A percentile compares a stretch with the other conserved stretches of the same genome.
Evolutionary conservation across 2,329 filamentous ascomycete species (phyloP).

Genomic region (Scopulariopsis brevicaulis): DNA sequence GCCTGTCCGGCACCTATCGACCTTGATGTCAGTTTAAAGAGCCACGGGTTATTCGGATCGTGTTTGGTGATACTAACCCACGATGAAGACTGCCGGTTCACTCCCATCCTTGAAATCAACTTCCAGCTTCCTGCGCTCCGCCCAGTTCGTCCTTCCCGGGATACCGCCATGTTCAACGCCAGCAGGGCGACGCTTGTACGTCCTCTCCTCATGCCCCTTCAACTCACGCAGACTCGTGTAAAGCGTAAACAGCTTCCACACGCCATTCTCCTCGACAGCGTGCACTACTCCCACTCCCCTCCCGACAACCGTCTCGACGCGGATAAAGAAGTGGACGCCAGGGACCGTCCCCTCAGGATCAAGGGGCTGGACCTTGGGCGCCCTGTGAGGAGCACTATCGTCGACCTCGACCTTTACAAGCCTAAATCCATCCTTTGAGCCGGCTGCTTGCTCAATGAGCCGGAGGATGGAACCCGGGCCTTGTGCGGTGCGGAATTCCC

Average conservation of each 20-base stretch:
- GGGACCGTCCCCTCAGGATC: conserved; percentile 35
- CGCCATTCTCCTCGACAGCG: conserved; percentile 27
- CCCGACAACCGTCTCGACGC: conserved; percentile 40
- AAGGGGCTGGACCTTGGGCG: conserved; percentile 31
- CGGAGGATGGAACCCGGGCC: conserved; percentile 23
- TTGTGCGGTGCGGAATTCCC: conserved; percentile 42
- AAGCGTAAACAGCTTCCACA: conserved; percentile 53
- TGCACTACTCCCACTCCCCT: conserved; percentile 43
- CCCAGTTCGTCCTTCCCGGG: conserved; percentile 46
- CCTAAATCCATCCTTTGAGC: conserved; percentile 23
- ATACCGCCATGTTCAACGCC: conserved; percentile 46
- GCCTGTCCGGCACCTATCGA: conserved; percentile 44
- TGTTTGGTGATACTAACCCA: conserved; percentile 32
- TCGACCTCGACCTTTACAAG: conserved; percentile 34
- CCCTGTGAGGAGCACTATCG: conserved; percentile 24
- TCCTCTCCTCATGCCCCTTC: conserved; percentile 38
- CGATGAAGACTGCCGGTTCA: conserved; percentile 47
- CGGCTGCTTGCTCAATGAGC: conserved; percentile 21
- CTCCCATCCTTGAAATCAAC: conserved; percentile 29
- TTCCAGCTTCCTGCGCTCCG: conserved; percentile 30
- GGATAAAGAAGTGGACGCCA: conserved; percentile 46
- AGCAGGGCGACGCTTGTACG: conserved; percentile 32
- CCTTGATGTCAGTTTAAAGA: not conserved
- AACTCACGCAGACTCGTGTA: conserved; percentile 48
- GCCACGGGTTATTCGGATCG: too few relatives aligned